These are phyloP conservation scores for Dimocarpus longan DNA, from an alignment of 345 rosid genomes.

Conservation along the genomic window DNA sequence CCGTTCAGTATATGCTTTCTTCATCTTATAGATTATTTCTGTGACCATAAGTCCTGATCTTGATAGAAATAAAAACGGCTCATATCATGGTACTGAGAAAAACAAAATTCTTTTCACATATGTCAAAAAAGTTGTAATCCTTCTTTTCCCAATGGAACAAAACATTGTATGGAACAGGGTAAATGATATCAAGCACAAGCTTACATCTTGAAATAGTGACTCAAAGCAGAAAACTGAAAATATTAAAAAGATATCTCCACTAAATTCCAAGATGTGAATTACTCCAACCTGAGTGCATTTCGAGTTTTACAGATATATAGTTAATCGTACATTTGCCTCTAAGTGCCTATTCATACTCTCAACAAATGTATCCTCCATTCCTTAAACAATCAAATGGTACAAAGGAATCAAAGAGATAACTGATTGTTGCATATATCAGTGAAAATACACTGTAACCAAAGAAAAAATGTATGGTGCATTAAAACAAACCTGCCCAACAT, in stretches of 20 bases:
- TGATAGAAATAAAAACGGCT: neutral
- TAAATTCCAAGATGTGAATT: neutral
- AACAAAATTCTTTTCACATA: neutral
- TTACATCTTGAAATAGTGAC: neutral
- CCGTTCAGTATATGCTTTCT: neutral
- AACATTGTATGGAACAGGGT: neutral
- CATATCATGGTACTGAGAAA: neutral
- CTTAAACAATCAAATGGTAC: neutral
- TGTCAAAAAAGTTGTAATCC: neutral
- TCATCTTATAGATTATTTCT: neutral
- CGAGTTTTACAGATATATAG: neutral
- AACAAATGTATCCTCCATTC: neutral
- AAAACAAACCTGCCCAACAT: conserved; percentile 76
- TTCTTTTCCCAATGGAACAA: neutral
- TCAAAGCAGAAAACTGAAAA: neutral
- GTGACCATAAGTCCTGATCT: neutral
- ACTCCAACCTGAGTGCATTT: neutral
- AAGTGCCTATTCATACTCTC: neutral
- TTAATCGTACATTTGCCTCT: neutral
- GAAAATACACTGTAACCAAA: neutral
- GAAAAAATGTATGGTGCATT: neutral
- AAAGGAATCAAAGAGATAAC: neutral
- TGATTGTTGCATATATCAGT: neutral
- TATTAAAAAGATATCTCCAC: neutral
- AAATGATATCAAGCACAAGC: neutral